Base-by-base conservation (phyloP, 164 flowering plant genomes). In the Vitis labrusca region DNA sequence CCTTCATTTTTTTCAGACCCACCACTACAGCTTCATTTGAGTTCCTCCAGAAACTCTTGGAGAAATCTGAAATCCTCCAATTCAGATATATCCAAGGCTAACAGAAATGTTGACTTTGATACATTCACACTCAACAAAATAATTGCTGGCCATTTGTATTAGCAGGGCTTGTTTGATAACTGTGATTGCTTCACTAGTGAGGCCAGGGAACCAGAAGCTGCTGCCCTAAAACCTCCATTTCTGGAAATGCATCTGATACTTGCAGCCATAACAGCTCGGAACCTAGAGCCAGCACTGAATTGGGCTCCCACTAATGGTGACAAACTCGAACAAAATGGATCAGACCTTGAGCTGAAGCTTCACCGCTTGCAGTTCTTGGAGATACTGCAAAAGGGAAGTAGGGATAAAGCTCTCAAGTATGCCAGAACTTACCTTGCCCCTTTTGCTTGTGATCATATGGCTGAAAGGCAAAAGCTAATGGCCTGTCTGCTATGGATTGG, bases 61-160 rank as follows among this genome's bases (percentile, higher is more conserved):
- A 23, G 27, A 23, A 23, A 23, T 23, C 27, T 23, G 27, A 92
- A 91, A 77, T 72, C 70, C 14, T 86, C 89, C 73, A 85, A 76
- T 78, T 82, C 94, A 12, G 94, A 92, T 69, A 91, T 91, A 67
- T 87, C 94, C 59, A 91, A 85, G 83, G 92, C 97, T 15, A 87
- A 85, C 73, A 82, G 94, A 68, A 84, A 84, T 69, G 77, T 88
- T 50, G 91, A 89, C 3, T 89, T 86, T 74, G 95, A 94, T 61
- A 61, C 50, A 2, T 17, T 0, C 83, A 83, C 74, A 0, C 65
- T 89, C 9, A 92, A 87, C 73, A 85, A 85, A 63, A 89, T 92
- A 27, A 85, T 92, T 59, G 89, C 89, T 0, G 66, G 78, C 80
- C 95, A 91, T 74, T 89, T 94, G 65, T 92, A 94, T 68, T 78